A percentile compares a stretch with the other conserved stretches of the same genome.
These are phyloP conservation scores for Saccharomyces hybrid DNA, from an alignment of 1,139 yeast species.

Conservation along the genomic window DNA sequence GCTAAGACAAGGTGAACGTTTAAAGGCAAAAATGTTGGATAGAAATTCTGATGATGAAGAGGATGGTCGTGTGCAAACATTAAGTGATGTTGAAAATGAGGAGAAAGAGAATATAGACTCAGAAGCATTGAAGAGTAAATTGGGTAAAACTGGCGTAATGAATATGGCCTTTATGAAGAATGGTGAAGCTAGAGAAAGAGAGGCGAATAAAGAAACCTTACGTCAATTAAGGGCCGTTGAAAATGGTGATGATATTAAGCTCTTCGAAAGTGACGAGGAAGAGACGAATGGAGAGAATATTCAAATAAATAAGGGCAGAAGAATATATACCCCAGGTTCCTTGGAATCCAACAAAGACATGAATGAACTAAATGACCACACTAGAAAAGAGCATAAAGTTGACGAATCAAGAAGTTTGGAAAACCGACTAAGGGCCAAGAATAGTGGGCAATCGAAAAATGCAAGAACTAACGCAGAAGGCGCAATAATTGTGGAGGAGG, in stretches of 20 bases:
- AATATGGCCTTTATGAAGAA: constrained; percentile 92
- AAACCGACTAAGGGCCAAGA: constrained; percentile 33
- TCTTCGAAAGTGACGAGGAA: constrained; percentile 34
- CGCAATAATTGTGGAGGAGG: constrained; percentile 6
- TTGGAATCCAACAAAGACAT: constrained; percentile 39
- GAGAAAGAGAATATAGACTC: constrained; percentile 36
- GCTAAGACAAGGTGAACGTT: constrained; percentile 77
- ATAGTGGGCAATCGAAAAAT: constrained; percentile 6
- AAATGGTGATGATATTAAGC: constrained; percentile 38
- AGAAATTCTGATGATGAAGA: constrained; percentile 42
- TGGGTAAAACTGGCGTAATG: constrained; percentile 77
- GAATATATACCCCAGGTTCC: constrained; percentile 72
- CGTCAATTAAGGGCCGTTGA: constrained; percentile 43
- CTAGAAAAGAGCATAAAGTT: constrained; percentile 44
- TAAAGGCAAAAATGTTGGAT: constrained; percentile 70
- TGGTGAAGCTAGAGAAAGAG: constrained; percentile 62
- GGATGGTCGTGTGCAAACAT: constrained; percentile 38
- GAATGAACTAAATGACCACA: constrained; percentile 35
- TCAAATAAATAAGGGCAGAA: constrained; percentile 67
- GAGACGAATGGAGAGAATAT: constrained; percentile 38
- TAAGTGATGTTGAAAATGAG: constrained; percentile 45
- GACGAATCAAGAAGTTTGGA: constrained; percentile 47
- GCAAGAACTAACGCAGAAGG: constrained; percentile 3
- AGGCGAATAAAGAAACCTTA: constrained; percentile 47
- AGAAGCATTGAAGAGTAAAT: constrained; percentile 33